phyloP scores from a whole-genome alignment of 108 stramenopile genomes.

The Nitzschia palea region DNA sequence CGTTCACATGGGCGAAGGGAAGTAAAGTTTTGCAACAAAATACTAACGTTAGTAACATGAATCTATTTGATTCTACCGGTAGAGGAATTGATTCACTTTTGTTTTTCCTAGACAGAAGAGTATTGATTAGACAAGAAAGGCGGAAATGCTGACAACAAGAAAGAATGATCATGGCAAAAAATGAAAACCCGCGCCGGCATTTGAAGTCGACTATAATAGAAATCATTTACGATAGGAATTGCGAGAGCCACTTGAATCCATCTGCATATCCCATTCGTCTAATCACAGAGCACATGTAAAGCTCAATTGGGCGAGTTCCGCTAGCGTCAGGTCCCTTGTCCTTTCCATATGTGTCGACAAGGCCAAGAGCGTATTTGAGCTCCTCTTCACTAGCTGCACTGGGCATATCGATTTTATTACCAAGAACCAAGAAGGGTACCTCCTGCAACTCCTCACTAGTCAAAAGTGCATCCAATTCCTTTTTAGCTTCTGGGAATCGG shows the following conservation, averaged over 20 bases:
- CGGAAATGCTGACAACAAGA: no score
- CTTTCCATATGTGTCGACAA: slow-evolving; percentile 98
- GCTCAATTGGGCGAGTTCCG: slow-evolving; percentile 92
- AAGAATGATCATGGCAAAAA: no score
- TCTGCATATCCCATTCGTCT: slow-evolving; percentile 99
- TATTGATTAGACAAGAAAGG: no score
- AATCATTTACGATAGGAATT: slow-evolving; percentile 80
- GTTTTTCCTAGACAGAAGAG: no score
- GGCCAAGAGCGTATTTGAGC: slow-evolving; percentile 93
- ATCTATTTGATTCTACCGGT: no score
- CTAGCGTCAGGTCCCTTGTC: slow-evolving; percentile 88
- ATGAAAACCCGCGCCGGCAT: no score
- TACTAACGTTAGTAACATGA: no score
- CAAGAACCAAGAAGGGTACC: slow-evolving; percentile 98
- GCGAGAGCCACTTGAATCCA: slow-evolving; percentile 97
- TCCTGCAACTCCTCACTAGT: slow-evolving; percentile 91
- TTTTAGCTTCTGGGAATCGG: slow-evolving; percentile 98
- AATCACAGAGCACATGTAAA: slow-evolving; percentile 98
- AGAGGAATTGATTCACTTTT: no score
- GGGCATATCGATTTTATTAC: slow-evolving; percentile 99
- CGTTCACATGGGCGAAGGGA: no score
- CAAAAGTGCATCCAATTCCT: slow-evolving; percentile 94
- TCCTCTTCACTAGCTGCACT: slow-evolving; percentile 95
- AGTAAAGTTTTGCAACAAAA: no score
- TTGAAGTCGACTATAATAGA: no score